Evolutionary conservation across 805 yeast species (phyloP).

Genomic region (Sugiyamaella chiloensis): DNA sequence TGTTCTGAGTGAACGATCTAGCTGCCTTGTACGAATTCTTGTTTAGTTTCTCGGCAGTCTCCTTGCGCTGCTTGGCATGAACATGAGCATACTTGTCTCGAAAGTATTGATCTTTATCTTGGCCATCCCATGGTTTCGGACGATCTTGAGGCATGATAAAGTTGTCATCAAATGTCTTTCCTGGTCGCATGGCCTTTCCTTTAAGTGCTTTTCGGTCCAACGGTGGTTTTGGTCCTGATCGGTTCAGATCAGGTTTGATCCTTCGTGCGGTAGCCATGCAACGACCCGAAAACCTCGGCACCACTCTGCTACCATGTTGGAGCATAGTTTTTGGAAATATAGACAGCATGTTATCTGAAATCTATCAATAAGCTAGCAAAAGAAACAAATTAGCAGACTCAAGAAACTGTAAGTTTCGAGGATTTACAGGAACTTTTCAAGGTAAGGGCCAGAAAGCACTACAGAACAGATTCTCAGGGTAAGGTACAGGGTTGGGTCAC

Average conservation of each 20-base stretch:
- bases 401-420: no score
- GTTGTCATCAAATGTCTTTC: slow-evolving; percentile 40
- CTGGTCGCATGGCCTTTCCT: not conserved
- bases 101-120: slow-evolving; percentile 61
- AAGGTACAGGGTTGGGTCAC: no score
- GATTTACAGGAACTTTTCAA: no score
- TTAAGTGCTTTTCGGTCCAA: not conserved
- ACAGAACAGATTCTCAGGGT: no score
- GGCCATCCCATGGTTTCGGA: slow-evolving; percentile 68
- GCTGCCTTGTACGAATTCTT: slow-evolving; percentile 15
- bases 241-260: no score
- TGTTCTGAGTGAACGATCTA: slow-evolving; percentile 16
- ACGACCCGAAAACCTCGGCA: no score
- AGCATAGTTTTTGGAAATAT: not conserved
- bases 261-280: no score
- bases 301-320: no score
- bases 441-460: no score
- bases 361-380: not conserved
- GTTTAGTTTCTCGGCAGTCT: slow-evolving; percentile 18
- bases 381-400: no score
- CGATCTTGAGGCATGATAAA: slow-evolving; percentile 38
- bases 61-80: slow-evolving; percentile 49
- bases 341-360: not conserved
- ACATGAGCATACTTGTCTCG: slow-evolving; percentile 61
- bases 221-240: slow-evolving; percentile 1